Base-by-base conservation (phyloP, 1,139 yeast genomes). In the Yamadazyma atmosphaerica region DNA sequence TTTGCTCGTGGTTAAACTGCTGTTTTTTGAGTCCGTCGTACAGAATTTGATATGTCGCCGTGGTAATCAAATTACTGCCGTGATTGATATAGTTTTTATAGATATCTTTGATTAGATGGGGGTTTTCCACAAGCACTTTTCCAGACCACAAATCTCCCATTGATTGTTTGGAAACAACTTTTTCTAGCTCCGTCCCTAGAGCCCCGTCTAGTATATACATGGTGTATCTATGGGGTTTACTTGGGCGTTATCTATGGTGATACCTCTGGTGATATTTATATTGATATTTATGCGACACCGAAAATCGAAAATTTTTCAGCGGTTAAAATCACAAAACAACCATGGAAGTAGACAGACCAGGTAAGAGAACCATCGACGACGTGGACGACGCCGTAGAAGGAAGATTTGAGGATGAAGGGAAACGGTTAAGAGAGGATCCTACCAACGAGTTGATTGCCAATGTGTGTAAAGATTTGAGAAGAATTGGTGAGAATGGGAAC, bases 41-140 rank as follows among this genome's bases (percentile, higher is more conserved):
- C 17, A 79, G 74, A 2, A 80, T 73, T 57, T 84, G 92, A 55
- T 84, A 84, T 1, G 86, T 79, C 8, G 81, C 70, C 1, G 87
- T 76, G 15, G 75, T 68, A 21, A 79, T 61, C 12, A 81, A 56
- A 39, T 80, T 75, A 2, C 85, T 77, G 0, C 89, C 87, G 15
- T 69, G 64, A 9, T 57, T 55, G 23, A 79, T 60, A 54, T 81
- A 83, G 16, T 63, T 64, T 30, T 54, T 44, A 53, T 83, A 86
- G 13, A 83, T 67, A n/a, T 61, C 49, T 24, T 60, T 53, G n/a
- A 84, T 65, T 18, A 65, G 56, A 9, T 62, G 55, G 0, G 82
- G 83, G 15, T 71, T 56, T n/a, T 67, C 60, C 6, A 74, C 48
- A 11, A 82, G 63, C 0, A 78, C 74, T 40, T 68, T 58, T 1